Percentiles rank a stretch among this genome's conserved stretches.
phyloP scores from a whole-genome alignment of 345 rosid genomes.

The Eucalyptus albens region DNA sequence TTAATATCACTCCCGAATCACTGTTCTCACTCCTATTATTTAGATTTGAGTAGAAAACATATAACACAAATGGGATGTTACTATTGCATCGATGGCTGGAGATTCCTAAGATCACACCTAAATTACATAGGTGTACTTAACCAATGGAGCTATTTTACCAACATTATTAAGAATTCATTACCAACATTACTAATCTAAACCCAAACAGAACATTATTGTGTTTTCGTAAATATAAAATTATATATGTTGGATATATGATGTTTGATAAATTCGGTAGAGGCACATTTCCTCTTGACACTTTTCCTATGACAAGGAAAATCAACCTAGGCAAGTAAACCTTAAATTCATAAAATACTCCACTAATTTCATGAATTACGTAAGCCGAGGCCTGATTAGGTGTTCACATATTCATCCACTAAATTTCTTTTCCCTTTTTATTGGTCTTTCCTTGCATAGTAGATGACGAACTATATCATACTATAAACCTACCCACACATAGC shows the following conservation, averaged over 20 bases:
- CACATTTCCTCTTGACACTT: not conserved
- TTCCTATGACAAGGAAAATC: not conserved
- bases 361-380: not conserved
- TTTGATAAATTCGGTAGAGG: not conserved
- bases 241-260: not conserved
- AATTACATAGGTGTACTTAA: no score
- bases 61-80: no score
- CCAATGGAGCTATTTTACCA: not conserved
- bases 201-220: not conserved
- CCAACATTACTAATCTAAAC: not conserved
- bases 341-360: not conserved
- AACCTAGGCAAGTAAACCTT: not conserved
- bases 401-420: not conserved
- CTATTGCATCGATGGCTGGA: no score
- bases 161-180: no score
- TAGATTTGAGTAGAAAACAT: not conserved
- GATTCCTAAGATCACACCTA: not conserved
- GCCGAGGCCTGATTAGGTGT: not conserved
- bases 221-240: not conserved
- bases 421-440: not conserved
- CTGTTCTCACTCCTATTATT: not conserved
- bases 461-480: not conserved
- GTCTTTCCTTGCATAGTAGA: not conserved
- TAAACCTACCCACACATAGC: no score
- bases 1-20: not conserved